These are phyloP conservation scores for Blastobotrys elegans DNA, from an alignment of 1,139 yeast species.

Conservation along the genomic window DNA sequence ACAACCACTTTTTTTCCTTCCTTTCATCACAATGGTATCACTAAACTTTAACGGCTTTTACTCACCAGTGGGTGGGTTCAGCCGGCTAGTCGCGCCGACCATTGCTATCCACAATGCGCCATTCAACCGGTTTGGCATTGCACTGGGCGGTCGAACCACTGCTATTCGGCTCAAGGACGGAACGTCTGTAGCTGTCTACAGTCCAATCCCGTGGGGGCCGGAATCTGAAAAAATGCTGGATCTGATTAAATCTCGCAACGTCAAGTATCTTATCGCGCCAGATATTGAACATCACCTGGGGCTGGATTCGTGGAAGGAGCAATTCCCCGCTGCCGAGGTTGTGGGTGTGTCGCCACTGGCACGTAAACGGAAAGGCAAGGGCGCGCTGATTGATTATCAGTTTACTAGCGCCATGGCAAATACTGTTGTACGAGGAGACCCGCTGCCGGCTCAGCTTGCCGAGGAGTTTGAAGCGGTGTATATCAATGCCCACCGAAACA, in stretches of 20 bases:
- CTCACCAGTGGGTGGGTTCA: slow-evolving; percentile 39
- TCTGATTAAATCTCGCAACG: slow-evolving; percentile 36
- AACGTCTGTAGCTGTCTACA: slow-evolving; percentile 46
- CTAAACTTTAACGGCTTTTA: slow-evolving; percentile 15
- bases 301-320: slow-evolving; percentile 44
- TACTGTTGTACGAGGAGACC: slow-evolving; percentile 17
- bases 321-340: slow-evolving; percentile 45
- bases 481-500: slow-evolving; percentile 49
- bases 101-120: slow-evolving; percentile 45
- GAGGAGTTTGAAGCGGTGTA: slow-evolving; percentile 50
- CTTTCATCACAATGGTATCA: background rate
- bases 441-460: slow-evolving; percentile 27
- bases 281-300: slow-evolving; percentile 34
- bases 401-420: slow-evolving; percentile 34
- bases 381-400: slow-evolving; percentile 36
- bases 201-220: slow-evolving; percentile 55
- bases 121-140: slow-evolving; percentile 17
- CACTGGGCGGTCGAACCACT: slow-evolving; percentile 55
- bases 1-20: too few relatives aligned
- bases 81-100: slow-evolving; percentile 42
- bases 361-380: slow-evolving; percentile 24
- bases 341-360: slow-evolving; percentile 44
- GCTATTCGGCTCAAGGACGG: slow-evolving; percentile 37
- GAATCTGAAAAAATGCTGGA: slow-evolving; percentile 40
- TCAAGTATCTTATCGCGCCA: slow-evolving; percentile 33